phyloP scores from a whole-genome alignment of 2,329 filamentous ascomycete genomes.

The Fusarium nematophilum region DNA sequence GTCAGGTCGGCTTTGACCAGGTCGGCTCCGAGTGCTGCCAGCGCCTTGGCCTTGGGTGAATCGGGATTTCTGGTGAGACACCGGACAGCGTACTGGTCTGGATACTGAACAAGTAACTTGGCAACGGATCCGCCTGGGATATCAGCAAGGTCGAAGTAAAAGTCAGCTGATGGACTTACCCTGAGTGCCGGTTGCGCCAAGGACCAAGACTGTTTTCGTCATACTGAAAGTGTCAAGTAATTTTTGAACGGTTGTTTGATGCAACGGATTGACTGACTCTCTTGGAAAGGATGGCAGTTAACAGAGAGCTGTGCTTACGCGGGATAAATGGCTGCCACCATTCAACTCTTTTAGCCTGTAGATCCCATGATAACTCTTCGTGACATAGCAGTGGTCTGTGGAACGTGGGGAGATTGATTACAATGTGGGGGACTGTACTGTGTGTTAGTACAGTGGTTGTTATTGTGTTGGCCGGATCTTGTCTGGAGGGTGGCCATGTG shows the following conservation, averaged over 20 bases:
- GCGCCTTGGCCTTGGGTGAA: conserved; percentile 22
- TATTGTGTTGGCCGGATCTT: no score
- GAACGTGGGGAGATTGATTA: no score
- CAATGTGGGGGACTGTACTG: no score
- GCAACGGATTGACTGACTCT: background rate
- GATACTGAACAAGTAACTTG: conserved; percentile 22
- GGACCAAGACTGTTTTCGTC: conserved; percentile 20
- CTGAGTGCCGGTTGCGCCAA: conserved; percentile 29
- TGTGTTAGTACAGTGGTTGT: no score
- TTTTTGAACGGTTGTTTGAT: background rate
- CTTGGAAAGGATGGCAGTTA: no score
- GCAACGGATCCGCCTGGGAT: conserved; percentile 19
- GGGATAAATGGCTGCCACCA: no score
- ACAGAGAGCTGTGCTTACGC: no score
- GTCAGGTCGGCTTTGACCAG: conserved; percentile 25
- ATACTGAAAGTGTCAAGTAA: background rate
- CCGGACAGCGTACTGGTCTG: conserved; percentile 17
- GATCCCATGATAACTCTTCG: no score
- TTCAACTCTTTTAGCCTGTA: no score
- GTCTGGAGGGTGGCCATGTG: no score
- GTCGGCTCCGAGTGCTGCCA: conserved; percentile 16
- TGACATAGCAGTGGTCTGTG: no score
- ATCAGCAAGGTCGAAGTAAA: background rate
- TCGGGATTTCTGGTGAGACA: conserved; percentile 21
- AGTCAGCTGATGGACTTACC: background rate